Base-by-base conservation (phyloP, 108 stramenopile species). In the Fistulifera solaris region DNA sequence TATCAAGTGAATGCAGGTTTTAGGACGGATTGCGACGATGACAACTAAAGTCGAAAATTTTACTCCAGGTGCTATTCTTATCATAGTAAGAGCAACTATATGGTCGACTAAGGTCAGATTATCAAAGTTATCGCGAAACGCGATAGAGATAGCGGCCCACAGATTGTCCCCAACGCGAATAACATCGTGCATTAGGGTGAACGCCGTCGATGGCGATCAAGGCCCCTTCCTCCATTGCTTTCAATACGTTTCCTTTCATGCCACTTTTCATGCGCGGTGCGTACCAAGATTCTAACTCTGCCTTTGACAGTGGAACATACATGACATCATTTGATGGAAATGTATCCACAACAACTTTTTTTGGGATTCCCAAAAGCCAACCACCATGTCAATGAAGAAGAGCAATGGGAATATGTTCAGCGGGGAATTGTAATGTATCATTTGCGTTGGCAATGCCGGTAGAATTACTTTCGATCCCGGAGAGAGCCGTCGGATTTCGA, bases 301-400 rank as follows among this genome's bases (percentile, higher is more conserved):
- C 44, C 0, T 76, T 48, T 23, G 59, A 45, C 25, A 80, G 49
- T 40, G 65, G 72, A n/a, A 74, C 35, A 52, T 83, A 79, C 41
- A 73, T 42, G 11, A 76, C 62, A 44, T 69, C 62, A 11, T 51
- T 49, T 11, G 61, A 58, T 7, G 43, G 53, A 13, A 44, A 50
- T 0, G 35, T 45, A 23, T 77, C 64, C 22, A 62, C 67, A 2
- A 77, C 75, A 12, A 54, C 48, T 72, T 76, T 59, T 83, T 83
- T 55, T 79, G 78, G 11, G 72, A 60, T 25, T 80, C 78, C 78
- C 78, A 83, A 61, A 72, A 77, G 0, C 75, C 71, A 13, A 83
- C 54, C 22, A 83, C 48, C 10, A 62, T 26, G 65, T 83, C 82
- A 56, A 79, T 53, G 28, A 83, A 55, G 35, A 83, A 53, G 40